phyloP scores from a whole-genome alignment of 305 asterid species.

The Solanum chacoense region DNA sequence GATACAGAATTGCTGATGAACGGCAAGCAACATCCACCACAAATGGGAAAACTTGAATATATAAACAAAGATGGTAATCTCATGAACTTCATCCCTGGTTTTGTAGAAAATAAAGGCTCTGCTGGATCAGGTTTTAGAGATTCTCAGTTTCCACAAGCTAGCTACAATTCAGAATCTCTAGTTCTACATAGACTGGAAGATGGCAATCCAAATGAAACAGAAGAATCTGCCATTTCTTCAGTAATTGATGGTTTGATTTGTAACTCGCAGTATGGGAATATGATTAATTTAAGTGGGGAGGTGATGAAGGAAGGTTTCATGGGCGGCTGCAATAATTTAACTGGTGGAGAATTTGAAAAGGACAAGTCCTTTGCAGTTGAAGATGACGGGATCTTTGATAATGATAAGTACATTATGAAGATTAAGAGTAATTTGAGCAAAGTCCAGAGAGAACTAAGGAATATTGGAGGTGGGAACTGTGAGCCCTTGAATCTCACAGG shows the following conservation, averaged over 20 bases:
- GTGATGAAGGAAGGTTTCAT: conserved; percentile 23
- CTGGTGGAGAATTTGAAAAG: conserved; percentile 17
- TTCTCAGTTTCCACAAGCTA: conserved; percentile 14
- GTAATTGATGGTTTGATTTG: conserved; percentile 19
- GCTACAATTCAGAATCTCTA: not conserved
- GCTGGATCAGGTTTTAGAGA: conserved; percentile 19
- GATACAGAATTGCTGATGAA: conserved; percentile 30
- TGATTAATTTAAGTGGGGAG: conserved; percentile 11
- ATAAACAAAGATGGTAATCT: conserved; percentile 8
- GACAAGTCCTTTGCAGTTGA: conserved; percentile 16
- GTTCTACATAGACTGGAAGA: conserved; percentile 19
- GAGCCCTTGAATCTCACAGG: conserved; percentile 10
- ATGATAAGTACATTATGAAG: conserved; percentile 11
- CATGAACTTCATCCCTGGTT: conserved; percentile 6
- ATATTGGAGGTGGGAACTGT: conserved; percentile 9
- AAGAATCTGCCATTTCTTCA: conserved; percentile 8
- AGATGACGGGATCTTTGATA: conserved; percentile 17
- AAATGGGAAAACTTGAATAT: conserved; percentile 14
- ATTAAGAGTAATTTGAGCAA: conserved; percentile 16
- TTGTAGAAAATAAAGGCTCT: conserved; percentile 15
- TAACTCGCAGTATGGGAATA: conserved; percentile 14
- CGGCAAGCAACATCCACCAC: conserved; percentile 20
- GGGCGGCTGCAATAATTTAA: conserved; percentile 6
- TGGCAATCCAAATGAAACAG: conserved; percentile 17
- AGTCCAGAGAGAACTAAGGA: conserved; percentile 18